These are phyloP conservation scores for Suillus brevipes DNA, from an alignment of 768 basidiomycete species.

Conservation along the genomic window DNA sequence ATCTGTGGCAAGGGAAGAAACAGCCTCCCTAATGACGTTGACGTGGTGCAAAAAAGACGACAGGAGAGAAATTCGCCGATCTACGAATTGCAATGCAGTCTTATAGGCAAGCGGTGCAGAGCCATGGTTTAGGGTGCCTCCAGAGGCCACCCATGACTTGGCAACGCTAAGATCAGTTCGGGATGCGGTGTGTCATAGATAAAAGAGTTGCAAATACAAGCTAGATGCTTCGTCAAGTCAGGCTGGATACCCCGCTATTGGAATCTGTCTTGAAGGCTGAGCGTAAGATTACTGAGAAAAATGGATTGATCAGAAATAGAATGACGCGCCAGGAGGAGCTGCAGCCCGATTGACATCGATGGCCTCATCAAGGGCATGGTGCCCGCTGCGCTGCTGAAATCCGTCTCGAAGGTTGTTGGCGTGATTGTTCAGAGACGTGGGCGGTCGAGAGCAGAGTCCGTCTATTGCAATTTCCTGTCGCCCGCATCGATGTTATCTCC, in stretches of 20 bases:
- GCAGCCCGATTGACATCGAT: background rate
- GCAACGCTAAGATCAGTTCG: background rate
- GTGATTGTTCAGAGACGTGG: constrained; percentile 28
- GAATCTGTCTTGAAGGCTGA: background rate
- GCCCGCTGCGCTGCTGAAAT: background rate
- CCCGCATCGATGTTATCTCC: constrained; percentile 27
- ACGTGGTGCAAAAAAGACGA: background rate
- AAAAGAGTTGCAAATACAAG: background rate
- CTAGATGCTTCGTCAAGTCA: constrained; percentile 8
- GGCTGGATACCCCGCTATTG: background rate
- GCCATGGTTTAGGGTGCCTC: background rate
- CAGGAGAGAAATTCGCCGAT: background rate
- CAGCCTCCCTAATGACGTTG: background rate
- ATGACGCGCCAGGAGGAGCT: background rate
- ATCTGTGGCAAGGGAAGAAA: constrained; percentile 19
- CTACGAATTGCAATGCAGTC: constrained; percentile 3
- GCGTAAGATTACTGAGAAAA: background rate
- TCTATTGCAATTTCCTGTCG: background rate
- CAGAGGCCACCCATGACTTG: background rate
- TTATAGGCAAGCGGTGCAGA: constrained; percentile 1
- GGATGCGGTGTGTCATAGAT: background rate
- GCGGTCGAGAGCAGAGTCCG: constrained; percentile 3
- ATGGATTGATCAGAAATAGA: background rate
- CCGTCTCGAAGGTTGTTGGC: background rate
- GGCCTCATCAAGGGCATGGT: background rate